These are phyloP conservation scores for Cadophora sp. DNA, from an alignment of 2,329 filamentous ascomycete species.

Conservation along the genomic window DNA sequence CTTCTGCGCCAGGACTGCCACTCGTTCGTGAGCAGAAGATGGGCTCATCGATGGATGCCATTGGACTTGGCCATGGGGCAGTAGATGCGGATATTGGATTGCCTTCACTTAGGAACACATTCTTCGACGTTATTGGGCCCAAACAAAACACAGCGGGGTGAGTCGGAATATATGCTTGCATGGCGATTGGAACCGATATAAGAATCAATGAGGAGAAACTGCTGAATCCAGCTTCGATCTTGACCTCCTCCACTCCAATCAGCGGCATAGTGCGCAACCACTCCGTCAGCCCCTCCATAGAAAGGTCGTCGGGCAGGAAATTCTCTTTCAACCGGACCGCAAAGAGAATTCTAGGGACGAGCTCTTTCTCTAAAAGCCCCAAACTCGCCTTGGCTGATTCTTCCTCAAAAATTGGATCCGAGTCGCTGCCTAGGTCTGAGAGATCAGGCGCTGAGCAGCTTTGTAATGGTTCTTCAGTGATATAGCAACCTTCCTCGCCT, in stretches of 20 bases:
- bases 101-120: not conserved
- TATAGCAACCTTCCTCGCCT: too few relatives aligned
- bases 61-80: too few relatives aligned
- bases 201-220: conserved; percentile 17
- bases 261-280: conserved; percentile 23
- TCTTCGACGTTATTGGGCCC: conserved; percentile 14
- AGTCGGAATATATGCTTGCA: conserved; percentile 14
- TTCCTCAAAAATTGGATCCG: too few relatives aligned
- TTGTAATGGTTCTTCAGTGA: too few relatives aligned
- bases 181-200: conserved; percentile 10
- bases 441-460: too few relatives aligned
- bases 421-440: too few relatives aligned
- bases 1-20: too few relatives aligned
- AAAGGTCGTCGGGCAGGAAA: conserved; percentile 11
- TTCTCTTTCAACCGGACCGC: conserved; percentile 13
- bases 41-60: too few relatives aligned
- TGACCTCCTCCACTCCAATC: conserved; percentile 14
- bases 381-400: not conserved
- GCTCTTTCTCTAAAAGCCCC: too few relatives aligned
- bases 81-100: too few relatives aligned
- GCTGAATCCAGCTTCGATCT: conserved; percentile 17
- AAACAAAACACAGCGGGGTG: conserved; percentile 9
- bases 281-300: conserved; percentile 19
- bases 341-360: conserved; percentile 19
- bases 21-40: too few relatives aligned